A percentile compares a stretch with the other conserved stretches of the same genome.
Conservation (phyloP, 1,284 basidiomycete genomes). For the Malassezia equina region DNA sequence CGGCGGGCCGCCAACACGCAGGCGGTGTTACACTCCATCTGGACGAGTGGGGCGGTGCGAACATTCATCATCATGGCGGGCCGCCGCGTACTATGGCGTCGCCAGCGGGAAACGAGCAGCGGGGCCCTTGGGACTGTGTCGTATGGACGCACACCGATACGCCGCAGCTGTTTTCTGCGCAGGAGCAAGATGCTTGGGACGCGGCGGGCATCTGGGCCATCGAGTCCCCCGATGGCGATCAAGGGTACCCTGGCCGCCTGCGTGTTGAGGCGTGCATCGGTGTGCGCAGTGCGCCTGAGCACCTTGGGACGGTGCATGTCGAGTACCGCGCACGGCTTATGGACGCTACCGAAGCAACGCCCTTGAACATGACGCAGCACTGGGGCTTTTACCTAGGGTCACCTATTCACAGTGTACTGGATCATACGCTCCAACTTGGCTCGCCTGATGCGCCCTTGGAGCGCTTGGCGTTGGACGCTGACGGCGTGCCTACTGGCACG, state of each 20-base stretch:
- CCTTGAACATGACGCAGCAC: conserved; percentile 44
- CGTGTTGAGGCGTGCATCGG: conserved; percentile 32
- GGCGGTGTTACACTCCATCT: not conserved
- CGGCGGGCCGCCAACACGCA: conserved; percentile 22
- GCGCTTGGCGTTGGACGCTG: conserved; percentile 26
- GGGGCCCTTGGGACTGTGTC: conserved; percentile 35
- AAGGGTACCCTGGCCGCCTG: conserved; percentile 33
- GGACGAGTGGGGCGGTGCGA: conserved; percentile 14
- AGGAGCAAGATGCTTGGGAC: not conserved
- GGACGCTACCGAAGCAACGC: conserved; percentile 19
- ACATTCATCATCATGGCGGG: conserved; percentile 38
- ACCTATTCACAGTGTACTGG: conserved; percentile 21
- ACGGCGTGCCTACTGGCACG: conserved; percentile 26
- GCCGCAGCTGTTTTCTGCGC: not conserved
- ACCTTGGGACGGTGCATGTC: conserved; percentile 16
- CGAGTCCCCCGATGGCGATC: conserved; percentile 30
- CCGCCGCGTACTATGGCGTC: conserved; percentile 19
- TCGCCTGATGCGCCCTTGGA: conserved; percentile 17
- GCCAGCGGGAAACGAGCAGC: conserved; percentile 19
- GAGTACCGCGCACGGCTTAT: conserved; percentile 32
- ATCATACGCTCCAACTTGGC: conserved; percentile 27
- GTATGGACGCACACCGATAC: conserved; percentile 25
- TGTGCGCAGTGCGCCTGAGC: conserved; percentile 16
- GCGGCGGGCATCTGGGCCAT: conserved; percentile 20
- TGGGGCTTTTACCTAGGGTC: conserved; percentile 41